A percentile compares a stretch with the other conserved stretches of the same genome.
Evolutionary conservation across 139 green algal species (phyloP).

Genomic region (Eudorina sp.): DNA sequence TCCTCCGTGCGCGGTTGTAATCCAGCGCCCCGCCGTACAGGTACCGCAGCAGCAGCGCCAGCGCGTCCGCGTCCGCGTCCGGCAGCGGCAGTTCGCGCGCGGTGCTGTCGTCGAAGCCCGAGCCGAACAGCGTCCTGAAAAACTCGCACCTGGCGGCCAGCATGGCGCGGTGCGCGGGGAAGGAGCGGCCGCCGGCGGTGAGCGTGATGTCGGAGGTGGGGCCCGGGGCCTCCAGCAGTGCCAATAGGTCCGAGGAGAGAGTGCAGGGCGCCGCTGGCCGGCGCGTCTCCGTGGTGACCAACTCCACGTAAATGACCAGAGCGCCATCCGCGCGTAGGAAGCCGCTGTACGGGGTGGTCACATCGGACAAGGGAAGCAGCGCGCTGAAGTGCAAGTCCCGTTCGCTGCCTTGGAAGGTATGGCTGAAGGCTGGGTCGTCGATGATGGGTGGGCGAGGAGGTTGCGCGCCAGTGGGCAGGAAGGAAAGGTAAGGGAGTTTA

Average conservation of each 20-base stretch:
- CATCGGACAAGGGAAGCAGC: constrained; percentile 56
- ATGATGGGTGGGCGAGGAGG: too few relatives aligned
- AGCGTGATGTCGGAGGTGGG: background rate
- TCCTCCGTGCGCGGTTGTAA: background rate
- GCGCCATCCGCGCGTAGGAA: background rate
- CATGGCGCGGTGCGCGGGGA: background rate
- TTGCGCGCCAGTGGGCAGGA: too few relatives aligned
- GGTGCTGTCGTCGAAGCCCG: background rate
- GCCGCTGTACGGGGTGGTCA: background rate
- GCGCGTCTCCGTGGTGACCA: too few relatives aligned
- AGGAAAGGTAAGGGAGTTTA: too few relatives aligned
- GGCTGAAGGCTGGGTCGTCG: background rate
- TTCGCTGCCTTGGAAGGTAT: background rate
- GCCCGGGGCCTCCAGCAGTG: background rate
- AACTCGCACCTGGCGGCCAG: background rate
- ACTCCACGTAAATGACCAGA: background rate
- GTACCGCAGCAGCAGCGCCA: background rate
- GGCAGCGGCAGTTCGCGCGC: background rate
- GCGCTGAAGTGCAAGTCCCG: constrained; percentile 54
- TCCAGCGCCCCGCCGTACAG: background rate
- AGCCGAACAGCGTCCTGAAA: background rate
- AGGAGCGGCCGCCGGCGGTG: background rate
- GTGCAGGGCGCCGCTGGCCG: too few relatives aligned
- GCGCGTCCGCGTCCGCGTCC: background rate
- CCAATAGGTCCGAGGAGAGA: background rate